These are phyloP conservation scores for Aspergillus homomorphus DNA, from an alignment of 495 filamentous ascomycete genomes.

Conservation along the genomic window DNA sequence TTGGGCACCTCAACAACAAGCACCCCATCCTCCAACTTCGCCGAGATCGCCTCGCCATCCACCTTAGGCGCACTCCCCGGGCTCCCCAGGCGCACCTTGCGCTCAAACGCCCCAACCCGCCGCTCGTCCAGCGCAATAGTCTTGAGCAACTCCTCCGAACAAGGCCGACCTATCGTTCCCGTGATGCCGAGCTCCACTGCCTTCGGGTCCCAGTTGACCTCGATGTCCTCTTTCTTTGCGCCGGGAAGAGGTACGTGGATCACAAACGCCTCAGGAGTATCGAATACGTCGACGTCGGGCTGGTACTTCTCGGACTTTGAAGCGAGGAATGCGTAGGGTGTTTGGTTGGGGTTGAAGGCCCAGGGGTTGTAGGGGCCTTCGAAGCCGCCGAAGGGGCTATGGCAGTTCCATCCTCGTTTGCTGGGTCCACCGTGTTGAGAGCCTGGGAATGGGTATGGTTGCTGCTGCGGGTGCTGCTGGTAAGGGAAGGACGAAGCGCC, in stretches of 20 bases:
- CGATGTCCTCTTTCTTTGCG: not conserved
- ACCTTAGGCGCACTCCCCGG: not conserved
- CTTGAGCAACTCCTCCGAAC: not conserved
- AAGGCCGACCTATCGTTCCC: not conserved
- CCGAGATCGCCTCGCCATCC: not conserved
- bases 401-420: too few species aligned
- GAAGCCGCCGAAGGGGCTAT: too few species aligned
- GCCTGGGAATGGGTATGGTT: too few species aligned
- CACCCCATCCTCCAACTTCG: not conserved
- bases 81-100: conserved; percentile 1
- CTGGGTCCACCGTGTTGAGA: too few species aligned
- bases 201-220: conserved; percentile 1
- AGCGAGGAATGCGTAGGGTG: too few species aligned
- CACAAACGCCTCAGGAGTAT: not conserved
- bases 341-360: too few species aligned
- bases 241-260: not conserved
- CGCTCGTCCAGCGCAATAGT: not conserved
- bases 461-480: too few species aligned
- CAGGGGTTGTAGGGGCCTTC: too few species aligned
- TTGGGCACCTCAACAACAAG: not conserved
- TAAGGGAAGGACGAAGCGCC: too few species aligned
- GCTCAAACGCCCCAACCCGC: not conserved
- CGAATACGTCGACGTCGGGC: not conserved
- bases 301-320: too few species aligned
- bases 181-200: not conserved